Conservation (phyloP, 2,329 filamentous ascomycete genomes). For the Stachybotrys echinatus region DNA sequence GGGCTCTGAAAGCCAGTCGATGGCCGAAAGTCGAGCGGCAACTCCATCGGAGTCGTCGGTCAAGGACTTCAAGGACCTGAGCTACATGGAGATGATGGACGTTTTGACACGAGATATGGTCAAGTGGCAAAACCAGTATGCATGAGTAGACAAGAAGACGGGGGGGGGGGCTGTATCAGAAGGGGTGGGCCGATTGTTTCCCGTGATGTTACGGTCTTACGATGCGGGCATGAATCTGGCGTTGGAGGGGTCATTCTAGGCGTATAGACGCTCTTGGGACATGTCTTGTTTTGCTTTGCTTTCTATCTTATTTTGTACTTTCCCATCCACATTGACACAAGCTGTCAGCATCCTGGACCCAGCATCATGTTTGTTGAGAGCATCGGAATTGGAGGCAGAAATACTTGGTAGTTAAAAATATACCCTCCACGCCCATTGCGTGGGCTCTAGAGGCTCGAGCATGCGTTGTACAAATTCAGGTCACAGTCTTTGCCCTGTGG, state of each 20-base stretch:
- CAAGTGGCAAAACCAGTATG: constrained; percentile 76
- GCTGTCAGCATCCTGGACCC: no score
- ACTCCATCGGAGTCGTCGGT: constrained; percentile 14
- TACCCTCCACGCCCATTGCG: no score
- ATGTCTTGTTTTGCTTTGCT: neutral
- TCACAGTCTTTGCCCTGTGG: no score
- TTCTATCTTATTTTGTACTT: no score
- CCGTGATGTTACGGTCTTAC: neutral
- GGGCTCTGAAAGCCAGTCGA: constrained; percentile 16
- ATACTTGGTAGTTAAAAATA: no score
- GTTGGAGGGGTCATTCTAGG: neutral
- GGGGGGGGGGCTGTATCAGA: neutral
- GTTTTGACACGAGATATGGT: constrained; percentile 72
- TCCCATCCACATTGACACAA: no score
- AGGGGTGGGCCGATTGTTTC: neutral
- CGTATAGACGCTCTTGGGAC: neutral
- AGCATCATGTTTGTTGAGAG: no score
- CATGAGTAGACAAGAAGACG: constrained; percentile 19
- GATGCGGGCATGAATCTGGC: neutral
- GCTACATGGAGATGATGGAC: constrained; percentile 87
- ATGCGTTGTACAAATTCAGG: no score
- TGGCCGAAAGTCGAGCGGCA: constrained; percentile 16
- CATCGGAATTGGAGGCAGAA: no score
- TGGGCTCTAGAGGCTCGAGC: no score
- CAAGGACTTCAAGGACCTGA: constrained; percentile 68